Conservation (phyloP, 306 rosid genomes). For the Vigna mungo region DNA sequence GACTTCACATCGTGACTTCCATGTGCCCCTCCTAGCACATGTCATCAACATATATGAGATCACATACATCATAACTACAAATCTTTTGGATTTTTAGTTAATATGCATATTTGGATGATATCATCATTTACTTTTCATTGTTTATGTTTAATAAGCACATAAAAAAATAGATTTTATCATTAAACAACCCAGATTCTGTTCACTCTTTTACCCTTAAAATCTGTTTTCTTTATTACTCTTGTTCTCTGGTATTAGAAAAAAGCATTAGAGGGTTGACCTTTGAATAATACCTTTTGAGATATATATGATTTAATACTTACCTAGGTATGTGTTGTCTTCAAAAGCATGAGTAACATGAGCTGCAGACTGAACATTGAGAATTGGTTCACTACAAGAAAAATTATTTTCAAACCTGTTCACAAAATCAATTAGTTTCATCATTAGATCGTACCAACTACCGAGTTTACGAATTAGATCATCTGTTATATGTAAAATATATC, state of each 20-base stretch:
- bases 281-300: too few relatives aligned
- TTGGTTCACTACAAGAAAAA: slow-evolving; percentile 53
- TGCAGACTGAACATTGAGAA: slow-evolving; percentile 52
- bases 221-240: too few relatives aligned
- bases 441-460: not conserved
- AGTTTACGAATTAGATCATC: too few relatives aligned
- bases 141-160: not conserved
- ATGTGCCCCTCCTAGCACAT: slow-evolving; percentile 60
- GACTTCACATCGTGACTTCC: slow-evolving; percentile 53
- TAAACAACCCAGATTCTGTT: not conserved
- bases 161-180: not conserved
- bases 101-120: not conserved
- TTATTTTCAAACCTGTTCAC: slow-evolving; percentile 60
- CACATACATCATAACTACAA: not conserved
- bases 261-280: too few relatives aligned
- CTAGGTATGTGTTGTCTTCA: slow-evolving; percentile 47
- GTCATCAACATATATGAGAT: not conserved
- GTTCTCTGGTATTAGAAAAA: too few relatives aligned
- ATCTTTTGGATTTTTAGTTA: not conserved
- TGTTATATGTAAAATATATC: too few relatives aligned
- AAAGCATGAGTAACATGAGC: slow-evolving; percentile 67
- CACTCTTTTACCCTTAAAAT: not conserved
- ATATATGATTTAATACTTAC: slow-evolving; percentile 36
- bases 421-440: slow-evolving; percentile 5
- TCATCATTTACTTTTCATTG: not conserved